Conservation (phyloP, 257 asterid genomes). For the Pogostemon cablin region DNA sequence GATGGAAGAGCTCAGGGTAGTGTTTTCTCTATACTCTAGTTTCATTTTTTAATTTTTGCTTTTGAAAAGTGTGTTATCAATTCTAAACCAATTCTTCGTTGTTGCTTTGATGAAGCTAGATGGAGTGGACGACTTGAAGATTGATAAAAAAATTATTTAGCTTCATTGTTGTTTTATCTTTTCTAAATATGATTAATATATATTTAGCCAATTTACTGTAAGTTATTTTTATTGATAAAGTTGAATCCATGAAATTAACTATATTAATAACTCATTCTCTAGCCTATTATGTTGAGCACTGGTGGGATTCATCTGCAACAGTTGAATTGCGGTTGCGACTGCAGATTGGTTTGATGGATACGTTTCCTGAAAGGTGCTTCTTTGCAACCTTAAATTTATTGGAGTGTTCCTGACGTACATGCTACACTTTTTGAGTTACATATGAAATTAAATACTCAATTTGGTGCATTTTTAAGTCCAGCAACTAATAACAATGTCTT, state of each 20-base stretch:
- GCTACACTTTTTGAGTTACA: conserved; percentile 43
- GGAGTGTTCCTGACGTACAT: conserved; percentile 25
- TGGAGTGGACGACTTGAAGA: too few species aligned
- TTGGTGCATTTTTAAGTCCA: conserved; percentile 98
- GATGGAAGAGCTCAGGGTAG: too few species aligned
- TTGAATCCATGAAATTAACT: conserved; percentile 24
- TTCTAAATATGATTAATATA: conserved; percentile 11
- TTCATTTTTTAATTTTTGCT: too few species aligned
- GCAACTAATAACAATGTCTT: conserved; percentile 54
- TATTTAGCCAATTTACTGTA: conserved; percentile 11
- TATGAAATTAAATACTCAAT: conserved; percentile 91
- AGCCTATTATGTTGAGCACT: conserved; percentile 85
- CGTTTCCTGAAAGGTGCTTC: conserved; percentile 87
- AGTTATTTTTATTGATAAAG: neutral
- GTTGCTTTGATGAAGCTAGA: too few species aligned
- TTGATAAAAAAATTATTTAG: too few species aligned
- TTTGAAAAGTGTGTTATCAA: too few species aligned
- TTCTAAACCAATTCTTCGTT: too few species aligned
- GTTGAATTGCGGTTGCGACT: conserved; percentile 81
- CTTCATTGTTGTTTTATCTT: conserved; percentile 17
- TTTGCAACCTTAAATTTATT: conserved; percentile 23
- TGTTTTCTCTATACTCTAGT: too few species aligned
- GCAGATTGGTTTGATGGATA: conserved; percentile 99
- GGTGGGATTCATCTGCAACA: conserved; percentile 93
- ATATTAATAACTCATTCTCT: conserved; percentile 28